Evolutionary conservation across 2,329 filamentous ascomycete species (phyloP).

Genomic region (Aspergillus chevalieri): DNA sequence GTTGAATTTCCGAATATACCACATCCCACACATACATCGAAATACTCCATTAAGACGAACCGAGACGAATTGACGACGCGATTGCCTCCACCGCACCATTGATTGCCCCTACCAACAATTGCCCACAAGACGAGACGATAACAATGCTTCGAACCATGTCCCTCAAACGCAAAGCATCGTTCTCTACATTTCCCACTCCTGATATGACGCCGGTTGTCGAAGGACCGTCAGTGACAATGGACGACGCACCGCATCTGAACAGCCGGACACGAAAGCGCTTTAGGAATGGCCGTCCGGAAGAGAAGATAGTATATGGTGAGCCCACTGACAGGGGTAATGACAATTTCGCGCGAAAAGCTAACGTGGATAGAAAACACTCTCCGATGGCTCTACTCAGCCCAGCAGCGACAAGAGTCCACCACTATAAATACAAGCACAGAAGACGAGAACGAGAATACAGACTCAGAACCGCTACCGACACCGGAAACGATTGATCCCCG

Average conservation of each 20-base stretch:
- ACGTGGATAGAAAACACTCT: slow-evolving; percentile 34
- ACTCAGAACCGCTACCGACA: slow-evolving; percentile 18
- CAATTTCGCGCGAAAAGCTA: neutral
- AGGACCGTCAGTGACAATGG: slow-evolving; percentile 22
- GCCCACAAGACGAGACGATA: no score
- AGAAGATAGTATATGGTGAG: slow-evolving; percentile 51
- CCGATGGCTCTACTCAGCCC: slow-evolving; percentile 37
- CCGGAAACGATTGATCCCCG: slow-evolving; percentile 30
- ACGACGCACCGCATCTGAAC: slow-evolving; percentile 42
- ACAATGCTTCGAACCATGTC: slow-evolving; percentile 6
- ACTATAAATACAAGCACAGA: slow-evolving; percentile 1
- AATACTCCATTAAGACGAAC: no score
- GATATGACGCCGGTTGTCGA: slow-evolving; percentile 20
- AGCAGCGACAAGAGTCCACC: slow-evolving; percentile 22
- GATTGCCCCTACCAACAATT: no score
- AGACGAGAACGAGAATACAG: slow-evolving; percentile 19
- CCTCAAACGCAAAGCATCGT: slow-evolving; percentile 55
- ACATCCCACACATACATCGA: no score
- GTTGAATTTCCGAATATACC: neutral
- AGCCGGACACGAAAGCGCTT: slow-evolving; percentile 55
- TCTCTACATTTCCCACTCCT: slow-evolving; percentile 40
- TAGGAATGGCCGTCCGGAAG: slow-evolving; percentile 53
- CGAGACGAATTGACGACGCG: no score
- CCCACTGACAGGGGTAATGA: neutral
- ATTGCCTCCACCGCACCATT: no score